Percentiles rank a stretch among this genome's conserved stretches.
Conservation (phyloP, 148 eudicot genomes). For the Polygonum maritimum region DNA sequence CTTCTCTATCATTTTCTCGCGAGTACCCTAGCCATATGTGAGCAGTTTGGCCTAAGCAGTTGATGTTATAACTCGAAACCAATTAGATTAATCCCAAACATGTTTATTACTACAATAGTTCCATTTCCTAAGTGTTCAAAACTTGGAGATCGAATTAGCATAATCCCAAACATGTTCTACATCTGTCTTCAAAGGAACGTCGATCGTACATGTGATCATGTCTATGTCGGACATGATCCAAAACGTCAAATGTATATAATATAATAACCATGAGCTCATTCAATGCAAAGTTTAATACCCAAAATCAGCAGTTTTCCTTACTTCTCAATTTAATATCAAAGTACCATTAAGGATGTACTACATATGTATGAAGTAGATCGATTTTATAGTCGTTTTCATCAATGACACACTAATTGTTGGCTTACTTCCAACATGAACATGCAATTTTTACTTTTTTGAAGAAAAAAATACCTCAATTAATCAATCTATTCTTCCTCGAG, state of each 20-base stretch:
- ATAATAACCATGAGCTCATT: neutral
- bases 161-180: no score
- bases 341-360: neutral
- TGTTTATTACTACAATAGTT: no score
- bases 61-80: no score
- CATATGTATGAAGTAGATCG: neutral
- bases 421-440: conserved; percentile 1
- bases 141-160: no score
- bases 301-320: neutral
- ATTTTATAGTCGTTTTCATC: neutral
- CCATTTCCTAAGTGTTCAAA: no score
- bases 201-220: neutral
- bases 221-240: neutral
- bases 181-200: neutral
- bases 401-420: neutral
- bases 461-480: neutral
- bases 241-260: neutral
- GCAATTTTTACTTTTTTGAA: neutral
- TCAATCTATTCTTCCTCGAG: no score
- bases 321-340: neutral
- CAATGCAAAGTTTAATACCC: no score
- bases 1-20: no score
- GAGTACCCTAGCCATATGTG: no score
- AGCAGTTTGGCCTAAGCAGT: no score
- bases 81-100: no score